These are phyloP conservation scores for Oryza glumipatula DNA, from an alignment of 176 grass and related monocot species.

Conservation along the genomic window DNA sequence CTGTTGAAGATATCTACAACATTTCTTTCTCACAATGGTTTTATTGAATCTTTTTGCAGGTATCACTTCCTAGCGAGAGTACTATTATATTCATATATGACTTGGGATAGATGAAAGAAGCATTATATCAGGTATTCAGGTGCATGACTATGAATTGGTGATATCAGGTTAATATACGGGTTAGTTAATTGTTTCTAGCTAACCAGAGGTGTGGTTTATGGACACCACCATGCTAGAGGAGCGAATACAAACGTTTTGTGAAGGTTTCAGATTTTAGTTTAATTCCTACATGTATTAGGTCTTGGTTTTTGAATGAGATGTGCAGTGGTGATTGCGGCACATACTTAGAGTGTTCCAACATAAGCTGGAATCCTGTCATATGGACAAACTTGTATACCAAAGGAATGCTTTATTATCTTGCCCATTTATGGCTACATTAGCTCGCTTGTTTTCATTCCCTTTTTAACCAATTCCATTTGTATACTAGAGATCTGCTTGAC, in stretches of 20 bases:
- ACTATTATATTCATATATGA: slow-evolving; percentile 63
- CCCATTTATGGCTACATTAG: slow-evolving; percentile 68
- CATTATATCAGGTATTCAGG: slow-evolving; percentile 62
- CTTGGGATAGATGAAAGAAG: slow-evolving; percentile 61
- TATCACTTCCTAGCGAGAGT: slow-evolving; percentile 66
- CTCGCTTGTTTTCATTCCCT: slow-evolving; percentile 37
- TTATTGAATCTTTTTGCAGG: slow-evolving; percentile 46
- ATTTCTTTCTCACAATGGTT: slow-evolving; percentile 40
- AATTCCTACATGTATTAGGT: slow-evolving; percentile 65
- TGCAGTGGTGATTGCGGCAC: slow-evolving; percentile 67
- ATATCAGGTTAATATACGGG: slow-evolving; percentile 70
- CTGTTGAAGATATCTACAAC: neutral
- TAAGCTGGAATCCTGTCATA: slow-evolving; percentile 74
- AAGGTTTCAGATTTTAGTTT: slow-evolving; percentile 79
- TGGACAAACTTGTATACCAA: slow-evolving; percentile 63
- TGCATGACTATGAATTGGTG: slow-evolving; percentile 65
- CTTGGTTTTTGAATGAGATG: slow-evolving; percentile 71
- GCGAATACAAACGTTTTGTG: slow-evolving; percentile 70
- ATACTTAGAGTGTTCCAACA: slow-evolving; percentile 74
- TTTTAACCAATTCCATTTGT: slow-evolving; percentile 58
- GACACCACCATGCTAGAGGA: slow-evolving; percentile 64
- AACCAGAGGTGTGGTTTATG: slow-evolving; percentile 66
- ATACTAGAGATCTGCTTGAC: slow-evolving; percentile 51
- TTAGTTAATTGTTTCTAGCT: slow-evolving; percentile 73
- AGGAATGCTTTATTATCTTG: slow-evolving; percentile 71